Conservation (phyloP, 352 stramenopile species). For the Salisapilia sapeloensis region DNA sequence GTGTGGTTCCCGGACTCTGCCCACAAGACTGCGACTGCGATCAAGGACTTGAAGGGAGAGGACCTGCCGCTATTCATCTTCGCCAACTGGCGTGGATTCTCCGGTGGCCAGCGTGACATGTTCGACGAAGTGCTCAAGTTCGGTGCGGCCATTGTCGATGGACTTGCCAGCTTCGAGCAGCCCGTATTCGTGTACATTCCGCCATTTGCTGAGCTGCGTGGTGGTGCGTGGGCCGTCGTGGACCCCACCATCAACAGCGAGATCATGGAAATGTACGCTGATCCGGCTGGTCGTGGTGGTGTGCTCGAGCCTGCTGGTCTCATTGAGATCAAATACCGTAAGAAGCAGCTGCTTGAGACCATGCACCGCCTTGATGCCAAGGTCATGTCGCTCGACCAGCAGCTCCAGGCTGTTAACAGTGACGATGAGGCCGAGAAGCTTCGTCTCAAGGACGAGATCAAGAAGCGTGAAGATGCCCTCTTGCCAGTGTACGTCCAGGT, state of each 20-base stretch:
- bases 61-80: conserved; percentile 99
- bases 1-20: conserved; percentile 99
- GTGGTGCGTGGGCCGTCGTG: conserved; percentile 98
- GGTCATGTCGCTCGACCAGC: conserved; percentile 71
- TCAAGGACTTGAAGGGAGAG: conserved; percentile 98
- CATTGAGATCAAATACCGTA: conserved; percentile 99
- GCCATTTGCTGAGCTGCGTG: conserved; percentile 95
- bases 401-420: conserved; percentile 39
- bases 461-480: conserved; percentile 83
- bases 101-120: conserved; percentile 98
- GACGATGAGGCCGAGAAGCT: conserved; percentile 17
- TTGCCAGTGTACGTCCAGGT: conserved; percentile 97
- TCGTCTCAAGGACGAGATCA: conserved; percentile 84
- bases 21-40: conserved; percentile 99
- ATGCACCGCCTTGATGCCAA: conserved; percentile 95
- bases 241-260: conserved; percentile 98
- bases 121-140: conserved; percentile 99
- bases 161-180: conserved; percentile 97
- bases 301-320: conserved; percentile 97
- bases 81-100: conserved; percentile 99
- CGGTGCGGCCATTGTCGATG: conserved; percentile 98
- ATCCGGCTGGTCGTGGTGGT: conserved; percentile 85
- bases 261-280: conserved; percentile 99
- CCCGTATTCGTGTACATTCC: conserved; percentile 99
- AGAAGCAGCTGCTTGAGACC: conserved; percentile 91